Conservation (phyloP, 768 basidiomycete genomes). For the Tricholoma hemisulphureum region DNA sequence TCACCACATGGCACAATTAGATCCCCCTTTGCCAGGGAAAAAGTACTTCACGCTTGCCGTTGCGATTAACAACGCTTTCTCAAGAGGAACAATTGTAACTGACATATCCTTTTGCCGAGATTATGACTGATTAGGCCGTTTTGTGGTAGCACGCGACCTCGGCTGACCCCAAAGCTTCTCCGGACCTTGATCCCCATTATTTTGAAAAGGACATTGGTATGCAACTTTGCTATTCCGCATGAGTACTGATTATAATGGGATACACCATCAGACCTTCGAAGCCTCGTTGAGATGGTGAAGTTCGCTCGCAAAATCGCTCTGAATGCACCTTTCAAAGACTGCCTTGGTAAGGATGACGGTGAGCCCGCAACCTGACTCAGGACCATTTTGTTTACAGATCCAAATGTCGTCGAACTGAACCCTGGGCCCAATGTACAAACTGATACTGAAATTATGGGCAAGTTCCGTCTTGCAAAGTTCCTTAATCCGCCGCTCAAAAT, state of each 20-base stretch:
- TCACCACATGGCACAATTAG: slow-evolving; percentile 15
- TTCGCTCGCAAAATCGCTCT: slow-evolving; percentile 16
- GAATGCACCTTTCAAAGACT: slow-evolving; percentile 19
- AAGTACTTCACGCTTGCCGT: slow-evolving; percentile 39
- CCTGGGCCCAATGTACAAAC: slow-evolving; percentile 32
- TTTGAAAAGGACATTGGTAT: slow-evolving; percentile 42
- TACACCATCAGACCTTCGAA: slow-evolving; percentile 12
- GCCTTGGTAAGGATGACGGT: slow-evolving; percentile 10
- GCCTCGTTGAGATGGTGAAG: slow-evolving; percentile 16
- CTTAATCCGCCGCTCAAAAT: not conserved
- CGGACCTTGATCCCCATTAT: slow-evolving; percentile 41
- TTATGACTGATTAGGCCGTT: not conserved
- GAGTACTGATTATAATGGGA: not conserved
- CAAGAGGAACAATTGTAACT: slow-evolving; percentile 48
- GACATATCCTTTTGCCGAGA: not conserved
- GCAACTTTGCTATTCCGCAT: not conserved
- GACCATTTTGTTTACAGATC: not conserved
- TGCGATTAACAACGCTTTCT: slow-evolving; percentile 44
- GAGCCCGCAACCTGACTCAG: too few species aligned
- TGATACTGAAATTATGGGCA: slow-evolving; percentile 36
- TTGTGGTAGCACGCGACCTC: slow-evolving; percentile 27
- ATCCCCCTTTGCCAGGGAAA: slow-evolving; percentile 36
- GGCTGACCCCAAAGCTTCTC: slow-evolving; percentile 32
- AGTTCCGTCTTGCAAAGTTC: not conserved
- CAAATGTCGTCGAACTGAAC: slow-evolving; percentile 22